Percentiles rank a stretch among this genome's conserved stretches.
These are phyloP conservation scores for Cyberlindnera subsufficiens DNA, from an alignment of 805 yeast species.

Conservation along the genomic window DNA sequence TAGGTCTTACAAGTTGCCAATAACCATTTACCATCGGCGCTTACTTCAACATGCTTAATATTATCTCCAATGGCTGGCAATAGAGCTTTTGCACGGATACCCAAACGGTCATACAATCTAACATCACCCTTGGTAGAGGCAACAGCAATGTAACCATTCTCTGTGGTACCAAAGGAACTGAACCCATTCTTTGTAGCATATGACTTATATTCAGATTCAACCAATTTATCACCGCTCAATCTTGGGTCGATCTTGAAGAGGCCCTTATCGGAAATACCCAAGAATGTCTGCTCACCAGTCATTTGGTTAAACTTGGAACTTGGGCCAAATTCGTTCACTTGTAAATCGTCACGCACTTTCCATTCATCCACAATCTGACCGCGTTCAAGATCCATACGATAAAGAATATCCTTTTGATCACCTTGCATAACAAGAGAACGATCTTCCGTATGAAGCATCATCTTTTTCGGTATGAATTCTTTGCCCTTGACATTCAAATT, in stretches of 20 bases:
- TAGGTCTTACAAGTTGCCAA: slow-evolving; percentile 75
- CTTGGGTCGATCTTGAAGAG: slow-evolving; percentile 82
- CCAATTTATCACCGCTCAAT: slow-evolving; percentile 50
- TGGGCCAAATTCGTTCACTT: slow-evolving; percentile 60
- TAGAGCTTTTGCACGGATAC: slow-evolving; percentile 69
- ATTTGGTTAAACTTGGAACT: slow-evolving; percentile 68
- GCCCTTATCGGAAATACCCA: slow-evolving; percentile 62
- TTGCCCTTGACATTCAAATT: slow-evolving; percentile 49
- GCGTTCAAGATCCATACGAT: slow-evolving; percentile 70
- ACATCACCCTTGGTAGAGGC: slow-evolving; percentile 75
- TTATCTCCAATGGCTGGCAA: slow-evolving; percentile 82
- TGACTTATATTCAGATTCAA: slow-evolving; percentile 44
- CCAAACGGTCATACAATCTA: slow-evolving; percentile 65
- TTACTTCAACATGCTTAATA: slow-evolving; percentile 58
- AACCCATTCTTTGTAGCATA: slow-evolving; percentile 39
- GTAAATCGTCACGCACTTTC: slow-evolving; percentile 44
- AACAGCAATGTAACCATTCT: slow-evolving; percentile 66
- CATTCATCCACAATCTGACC: slow-evolving; percentile 88
- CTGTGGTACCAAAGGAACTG: slow-evolving; percentile 50
- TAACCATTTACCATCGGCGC: slow-evolving; percentile 78
- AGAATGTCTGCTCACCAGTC: slow-evolving; percentile 65
- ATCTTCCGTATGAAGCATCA: slow-evolving; percentile 78
- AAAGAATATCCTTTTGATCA: slow-evolving; percentile 43
- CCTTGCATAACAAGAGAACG: slow-evolving; percentile 61
- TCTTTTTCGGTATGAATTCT: slow-evolving; percentile 47